Evolutionary conservation across 495 filamentous ascomycete genomes (phyloP).

Genomic region (Margaritispora aquatica): DNA sequence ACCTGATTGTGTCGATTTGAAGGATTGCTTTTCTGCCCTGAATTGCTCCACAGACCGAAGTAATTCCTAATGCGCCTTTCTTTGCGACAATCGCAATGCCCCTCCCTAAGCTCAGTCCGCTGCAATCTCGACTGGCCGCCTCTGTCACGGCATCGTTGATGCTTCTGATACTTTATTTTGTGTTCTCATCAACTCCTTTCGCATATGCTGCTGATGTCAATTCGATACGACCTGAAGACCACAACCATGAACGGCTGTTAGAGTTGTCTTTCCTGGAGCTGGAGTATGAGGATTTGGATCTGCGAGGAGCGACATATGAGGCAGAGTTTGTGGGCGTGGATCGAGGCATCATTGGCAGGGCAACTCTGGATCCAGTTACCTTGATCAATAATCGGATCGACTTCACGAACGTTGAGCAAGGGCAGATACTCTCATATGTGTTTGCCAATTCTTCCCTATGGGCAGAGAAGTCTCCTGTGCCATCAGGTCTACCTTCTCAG

Average conservation of each 20-base stretch:
- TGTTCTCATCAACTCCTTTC: conserved; percentile 46
- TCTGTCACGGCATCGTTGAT: conserved; percentile 51
- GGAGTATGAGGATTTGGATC: conserved; percentile 30
- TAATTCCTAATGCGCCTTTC: conserved; percentile 17
- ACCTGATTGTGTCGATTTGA: background rate
- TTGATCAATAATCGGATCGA: conserved; percentile 61
- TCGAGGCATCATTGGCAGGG: conserved; percentile 57
- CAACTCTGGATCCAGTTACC: conserved; percentile 30
- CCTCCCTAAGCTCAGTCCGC: conserved; percentile 37
- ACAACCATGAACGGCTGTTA: conserved; percentile 39
- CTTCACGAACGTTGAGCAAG: conserved; percentile 47
- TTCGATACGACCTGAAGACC: conserved; percentile 33
- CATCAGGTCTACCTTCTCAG: conserved; percentile 34
- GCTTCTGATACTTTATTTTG: conserved; percentile 48
- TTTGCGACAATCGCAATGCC: conserved; percentile 20
- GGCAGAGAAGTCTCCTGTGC: conserved; percentile 26
- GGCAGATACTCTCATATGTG: conserved; percentile 50
- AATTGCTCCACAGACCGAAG: background rate
- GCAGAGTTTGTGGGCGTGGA: conserved; percentile 36
- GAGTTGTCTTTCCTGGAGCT: conserved; percentile 25
- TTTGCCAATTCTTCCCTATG: conserved; percentile 39
- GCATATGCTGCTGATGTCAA: conserved; percentile 48
- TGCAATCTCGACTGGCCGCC: conserved; percentile 65
- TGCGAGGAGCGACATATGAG: conserved; percentile 23
- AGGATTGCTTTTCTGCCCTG: background rate